phyloP scores from a whole-genome alignment of 2,329 filamentous ascomycete species.

The Coleophoma eucalyptorum region DNA sequence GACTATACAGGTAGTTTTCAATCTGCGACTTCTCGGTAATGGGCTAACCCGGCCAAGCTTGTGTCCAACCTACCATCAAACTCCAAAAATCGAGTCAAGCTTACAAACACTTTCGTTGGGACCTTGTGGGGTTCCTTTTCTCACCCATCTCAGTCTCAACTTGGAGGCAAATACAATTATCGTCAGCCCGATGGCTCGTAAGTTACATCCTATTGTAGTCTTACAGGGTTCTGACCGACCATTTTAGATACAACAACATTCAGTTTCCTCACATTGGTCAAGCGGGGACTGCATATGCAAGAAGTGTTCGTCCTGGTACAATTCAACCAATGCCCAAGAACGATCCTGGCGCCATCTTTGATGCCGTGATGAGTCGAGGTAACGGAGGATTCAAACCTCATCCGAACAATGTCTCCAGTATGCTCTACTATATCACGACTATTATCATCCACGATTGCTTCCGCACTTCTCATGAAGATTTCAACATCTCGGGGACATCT shows the following conservation, averaged over 20 bases:
- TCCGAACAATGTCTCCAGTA: conserved; percentile 67
- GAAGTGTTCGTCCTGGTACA: conserved; percentile 56
- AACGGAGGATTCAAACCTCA: conserved; percentile 54
- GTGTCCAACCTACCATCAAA: conserved; percentile 22
- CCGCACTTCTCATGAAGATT: conserved; percentile 56
- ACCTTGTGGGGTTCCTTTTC: conserved; percentile 69
- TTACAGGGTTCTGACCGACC: too few species aligned
- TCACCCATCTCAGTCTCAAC: conserved; percentile 67
- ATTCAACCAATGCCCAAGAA: conserved; percentile 59
- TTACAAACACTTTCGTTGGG: conserved; percentile 66
- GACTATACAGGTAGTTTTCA: too few species aligned
- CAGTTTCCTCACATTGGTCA: conserved; percentile 62
- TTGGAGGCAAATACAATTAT: conserved; percentile 60
- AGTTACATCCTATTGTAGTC: too few species aligned
- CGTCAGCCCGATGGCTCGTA: conserved; percentile 63
- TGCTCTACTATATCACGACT: conserved; percentile 71
- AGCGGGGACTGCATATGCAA: conserved; percentile 63
- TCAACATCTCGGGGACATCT: conserved; percentile 61
- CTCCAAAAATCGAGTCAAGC: conserved; percentile 23
- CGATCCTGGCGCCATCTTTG: conserved; percentile 61
- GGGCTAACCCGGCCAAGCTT: conserved; percentile 44
- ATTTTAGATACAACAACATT: conserved; percentile 54
- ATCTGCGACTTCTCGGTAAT: too few species aligned
- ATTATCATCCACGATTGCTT: conserved; percentile 66
- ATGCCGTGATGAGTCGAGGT: conserved; percentile 51